Evolutionary conservation across 805 yeast species (phyloP), one percentile per base, ranked within the genome.

Genomic region (Wickerhamiella galacta): DNA sequence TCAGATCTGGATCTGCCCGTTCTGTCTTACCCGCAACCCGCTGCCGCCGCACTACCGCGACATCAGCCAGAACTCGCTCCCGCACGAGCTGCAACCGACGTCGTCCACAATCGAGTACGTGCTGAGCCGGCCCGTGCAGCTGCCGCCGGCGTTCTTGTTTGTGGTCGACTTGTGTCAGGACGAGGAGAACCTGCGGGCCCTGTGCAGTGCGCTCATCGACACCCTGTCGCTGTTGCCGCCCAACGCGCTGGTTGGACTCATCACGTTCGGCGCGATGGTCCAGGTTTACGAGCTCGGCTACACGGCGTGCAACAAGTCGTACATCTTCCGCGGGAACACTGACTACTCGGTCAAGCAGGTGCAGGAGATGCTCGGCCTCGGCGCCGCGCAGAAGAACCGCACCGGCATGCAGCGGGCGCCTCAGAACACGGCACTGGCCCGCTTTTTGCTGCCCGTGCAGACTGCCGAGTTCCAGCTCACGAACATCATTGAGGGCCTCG

Each of bases 141-240:
- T 70, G 34, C 94, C 95, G 6, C 95, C 95, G 7, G 70, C 81
- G 30, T 85, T 81, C 53, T 57, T 82, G 36, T 81, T 80, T 49
- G 83, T 81, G 20, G 73, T 85, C 42, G 96, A 85, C 54, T 60
- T 82, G 40, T 81, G 94, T 53, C 87, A 87, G 57, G 93, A 83
- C 49, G 75, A 70, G 36, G 95, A 83, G 46, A 83, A 81, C 51
- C 64, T 85, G 47, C 70, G 72, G 51, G 79, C 93, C 2, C 64
- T 85, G 56, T 81, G 79, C 49, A 93, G 80, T 44, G 66, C 87
- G 21, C 64, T 83, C 48, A 68, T 79, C 31, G 68, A 78, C 34
- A 72, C 90, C 2, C 63, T 85, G 44, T 30, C 28, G 16, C 58
- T 80, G 46, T 68, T 87, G 48, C 96, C 96, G 11, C 90, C 92